These are phyloP conservation scores for Trichoderma brevicompactum DNA, from an alignment of 2,329 filamentous ascomycete species.

Conservation along the genomic window DNA sequence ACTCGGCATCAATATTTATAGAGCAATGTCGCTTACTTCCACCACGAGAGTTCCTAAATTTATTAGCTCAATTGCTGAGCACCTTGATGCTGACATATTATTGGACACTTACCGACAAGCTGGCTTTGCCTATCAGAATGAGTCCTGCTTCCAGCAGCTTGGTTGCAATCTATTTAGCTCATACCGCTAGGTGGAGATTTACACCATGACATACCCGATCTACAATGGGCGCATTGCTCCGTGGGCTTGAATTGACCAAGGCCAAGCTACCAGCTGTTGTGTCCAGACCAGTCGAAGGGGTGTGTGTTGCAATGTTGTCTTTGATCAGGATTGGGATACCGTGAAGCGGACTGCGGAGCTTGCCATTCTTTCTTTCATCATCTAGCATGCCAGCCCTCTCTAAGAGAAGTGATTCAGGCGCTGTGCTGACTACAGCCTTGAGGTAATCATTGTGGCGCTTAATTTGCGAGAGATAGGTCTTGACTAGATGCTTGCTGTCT, in stretches of 20 bases:
- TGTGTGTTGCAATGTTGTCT: constrained; percentile 30
- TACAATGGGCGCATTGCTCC: constrained; percentile 28
- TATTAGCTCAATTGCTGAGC: not conserved
- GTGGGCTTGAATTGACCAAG: constrained; percentile 28
- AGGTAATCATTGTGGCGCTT: constrained; percentile 26
- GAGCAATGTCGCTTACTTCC: not conserved
- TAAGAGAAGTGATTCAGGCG: constrained; percentile 10
- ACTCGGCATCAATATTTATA: too few species aligned
- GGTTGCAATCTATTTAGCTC: not conserved
- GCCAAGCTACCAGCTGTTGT: constrained; percentile 31
- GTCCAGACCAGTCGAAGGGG: constrained; percentile 18
- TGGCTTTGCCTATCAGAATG: constrained; percentile 10
- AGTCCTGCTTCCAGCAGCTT: constrained; percentile 8
- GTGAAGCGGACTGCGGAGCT: constrained; percentile 30
- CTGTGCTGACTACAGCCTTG: constrained; percentile 29
- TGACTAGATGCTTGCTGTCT: constrained; percentile 30
- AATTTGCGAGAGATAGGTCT: constrained; percentile 30
- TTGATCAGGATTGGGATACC: constrained; percentile 33
- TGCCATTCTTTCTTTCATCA: constrained; percentile 27
- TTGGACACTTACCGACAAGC: not conserved
- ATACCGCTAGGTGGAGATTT: not conserved
- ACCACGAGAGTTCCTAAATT: constrained; percentile 13
- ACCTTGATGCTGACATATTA: not conserved
- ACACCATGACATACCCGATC: constrained; percentile 2
- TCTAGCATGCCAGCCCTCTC: constrained; percentile 28